Conservation (phyloP, 1,284 basidiomycete genomes). For the Gymnopus androsaceus region DNA sequence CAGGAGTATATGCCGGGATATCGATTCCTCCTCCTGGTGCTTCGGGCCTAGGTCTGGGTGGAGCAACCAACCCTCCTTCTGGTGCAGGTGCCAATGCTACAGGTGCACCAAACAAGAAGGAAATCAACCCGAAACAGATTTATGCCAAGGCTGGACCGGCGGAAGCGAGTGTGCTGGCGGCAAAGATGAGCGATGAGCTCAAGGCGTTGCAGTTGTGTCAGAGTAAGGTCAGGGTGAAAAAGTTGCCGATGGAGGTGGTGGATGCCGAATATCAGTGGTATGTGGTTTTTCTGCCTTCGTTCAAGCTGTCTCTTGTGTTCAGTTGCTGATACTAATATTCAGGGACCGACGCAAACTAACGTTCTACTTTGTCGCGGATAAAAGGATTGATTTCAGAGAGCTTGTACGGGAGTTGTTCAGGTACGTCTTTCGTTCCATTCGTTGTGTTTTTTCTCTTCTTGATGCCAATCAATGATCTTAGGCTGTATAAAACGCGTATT, state of each 20-base stretch:
- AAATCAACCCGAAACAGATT: slow-evolving; percentile 96
- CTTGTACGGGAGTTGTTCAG: slow-evolving; percentile 91
- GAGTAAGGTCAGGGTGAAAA: slow-evolving; percentile 88
- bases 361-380: slow-evolving; percentile 96
- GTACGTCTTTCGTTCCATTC: slow-evolving; percentile 36
- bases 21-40: slow-evolving; percentile 31
- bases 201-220: slow-evolving; percentile 92
- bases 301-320: background rate
- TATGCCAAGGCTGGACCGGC: slow-evolving; percentile 88
- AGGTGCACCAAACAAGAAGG: slow-evolving; percentile 60
- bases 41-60: no score
- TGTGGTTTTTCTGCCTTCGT: slow-evolving; percentile 27
- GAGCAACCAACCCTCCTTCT: background rate
- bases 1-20: slow-evolving; percentile 35
- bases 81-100: background rate
- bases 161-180: slow-evolving; percentile 79
- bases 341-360: slow-evolving; percentile 97
- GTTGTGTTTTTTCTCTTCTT: background rate
- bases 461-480: slow-evolving; percentile 24
- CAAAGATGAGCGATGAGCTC: slow-evolving; percentile 88
- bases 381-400: slow-evolving; percentile 96
- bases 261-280: slow-evolving; percentile 98
- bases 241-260: slow-evolving; percentile 96
- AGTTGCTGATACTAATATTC: slow-evolving; percentile 8
- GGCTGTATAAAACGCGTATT: slow-evolving; percentile 74